A percentile compares a stretch with the other conserved stretches of the same genome.
These are phyloP conservation scores for Phyllosticta citrichinensis DNA, from an alignment of 2,329 filamentous ascomycete genomes.

Conservation along the genomic window DNA sequence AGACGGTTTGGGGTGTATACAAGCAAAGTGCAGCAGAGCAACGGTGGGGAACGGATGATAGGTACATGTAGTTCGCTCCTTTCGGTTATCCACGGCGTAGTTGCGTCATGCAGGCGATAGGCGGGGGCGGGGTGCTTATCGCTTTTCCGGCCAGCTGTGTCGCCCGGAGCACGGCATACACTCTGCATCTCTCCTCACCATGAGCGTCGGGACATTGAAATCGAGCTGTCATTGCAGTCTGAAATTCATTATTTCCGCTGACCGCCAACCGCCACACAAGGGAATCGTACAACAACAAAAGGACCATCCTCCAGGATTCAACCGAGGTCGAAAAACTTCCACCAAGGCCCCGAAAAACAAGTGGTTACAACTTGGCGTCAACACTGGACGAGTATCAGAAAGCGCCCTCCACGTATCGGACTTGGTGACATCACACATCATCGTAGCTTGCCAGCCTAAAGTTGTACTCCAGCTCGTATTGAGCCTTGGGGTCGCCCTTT, in stretches of 20 bases:
- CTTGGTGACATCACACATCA: slow-evolving; percentile 15
- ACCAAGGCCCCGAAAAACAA: neutral
- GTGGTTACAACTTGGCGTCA: neutral
- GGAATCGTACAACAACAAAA: neutral
- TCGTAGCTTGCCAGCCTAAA: slow-evolving; percentile 32
- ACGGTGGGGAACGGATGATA: neutral
- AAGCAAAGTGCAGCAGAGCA: neutral
- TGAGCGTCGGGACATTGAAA: neutral
- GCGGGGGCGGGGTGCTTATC: neutral
- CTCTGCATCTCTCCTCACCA: neutral
- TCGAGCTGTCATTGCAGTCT: neutral
- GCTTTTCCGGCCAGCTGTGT: neutral
- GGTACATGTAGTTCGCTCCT: neutral
- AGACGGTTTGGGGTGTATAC: neutral
- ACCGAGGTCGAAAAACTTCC: neutral
- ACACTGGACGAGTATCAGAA: neutral
- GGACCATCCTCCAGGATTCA: neutral
- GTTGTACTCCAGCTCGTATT: slow-evolving; percentile 45
- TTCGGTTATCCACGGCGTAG: neutral
- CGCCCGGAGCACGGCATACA: neutral
- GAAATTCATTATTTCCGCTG: neutral
- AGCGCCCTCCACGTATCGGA: neutral
- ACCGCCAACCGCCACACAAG: neutral
- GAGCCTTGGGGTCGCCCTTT: slow-evolving; percentile 41
- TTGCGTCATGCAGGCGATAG: neutral